A percentile compares a stretch with the other conserved stretches of the same genome.
These are phyloP conservation scores for Catenaria anguillulae DNA, from an alignment of 371 early-diverging fungal species.

Conservation along the genomic window DNA sequence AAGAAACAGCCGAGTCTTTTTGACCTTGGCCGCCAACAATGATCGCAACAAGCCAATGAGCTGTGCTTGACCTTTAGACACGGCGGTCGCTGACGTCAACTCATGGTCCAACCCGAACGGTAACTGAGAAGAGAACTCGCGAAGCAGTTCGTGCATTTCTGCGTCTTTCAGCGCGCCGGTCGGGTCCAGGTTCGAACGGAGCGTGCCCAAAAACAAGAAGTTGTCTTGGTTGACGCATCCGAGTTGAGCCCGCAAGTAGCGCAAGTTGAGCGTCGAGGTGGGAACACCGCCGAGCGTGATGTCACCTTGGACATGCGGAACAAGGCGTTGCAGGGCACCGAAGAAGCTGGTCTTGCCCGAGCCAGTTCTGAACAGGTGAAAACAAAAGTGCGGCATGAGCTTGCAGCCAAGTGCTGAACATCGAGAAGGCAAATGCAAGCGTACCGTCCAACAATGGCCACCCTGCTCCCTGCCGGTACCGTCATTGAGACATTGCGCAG, in stretches of 20 bases:
- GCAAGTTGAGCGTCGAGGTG: not conserved
- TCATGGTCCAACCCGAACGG: not conserved
- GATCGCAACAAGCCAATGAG: not conserved
- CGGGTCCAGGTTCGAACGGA: not conserved
- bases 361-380: no score
- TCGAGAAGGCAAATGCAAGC: no score
- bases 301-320: not conserved
- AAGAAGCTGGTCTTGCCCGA: slow-evolving; percentile 19
- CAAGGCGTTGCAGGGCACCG: not conserved
- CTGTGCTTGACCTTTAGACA: slow-evolving; percentile 2
- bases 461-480: slow-evolving; percentile 52
- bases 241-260: not conserved
- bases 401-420: no score
- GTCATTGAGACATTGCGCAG: slow-evolving; percentile 49
- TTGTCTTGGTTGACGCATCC: not conserved
- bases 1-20: not conserved
- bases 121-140: not conserved
- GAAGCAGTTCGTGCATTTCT: not conserved
- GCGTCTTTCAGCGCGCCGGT: not conserved
- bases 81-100: not conserved
- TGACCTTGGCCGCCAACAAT: not conserved
- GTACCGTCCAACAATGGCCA: slow-evolving; percentile 75
- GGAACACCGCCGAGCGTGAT: not conserved
- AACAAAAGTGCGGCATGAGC: no score
- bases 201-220: not conserved